phyloP scores from a whole-genome alignment of 202 grass and related monocot species.

The Setaria italica region DNA sequence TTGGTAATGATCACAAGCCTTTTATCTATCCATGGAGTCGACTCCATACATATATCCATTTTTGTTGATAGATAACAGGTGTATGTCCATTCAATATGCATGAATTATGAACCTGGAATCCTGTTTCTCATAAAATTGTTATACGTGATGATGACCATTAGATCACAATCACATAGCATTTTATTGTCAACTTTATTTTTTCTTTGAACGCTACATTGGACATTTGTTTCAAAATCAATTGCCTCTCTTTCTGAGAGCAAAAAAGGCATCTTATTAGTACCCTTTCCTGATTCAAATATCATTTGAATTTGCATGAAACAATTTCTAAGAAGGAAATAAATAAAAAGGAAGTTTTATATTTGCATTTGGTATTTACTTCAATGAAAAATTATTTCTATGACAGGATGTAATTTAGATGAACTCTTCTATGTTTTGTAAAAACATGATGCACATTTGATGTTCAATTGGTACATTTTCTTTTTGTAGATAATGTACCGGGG shows the following conservation, averaged over 20 bases:
- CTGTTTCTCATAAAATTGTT: constrained; percentile 14
- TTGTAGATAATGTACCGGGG: background rate
- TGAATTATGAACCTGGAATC: background rate
- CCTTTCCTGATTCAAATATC: background rate
- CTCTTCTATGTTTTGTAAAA: background rate
- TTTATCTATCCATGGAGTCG: background rate
- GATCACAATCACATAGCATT: too few species aligned
- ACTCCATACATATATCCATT: background rate
- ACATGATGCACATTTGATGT: background rate
- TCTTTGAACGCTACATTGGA: background rate
- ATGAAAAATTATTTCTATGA: background rate
- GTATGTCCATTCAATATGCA: background rate
- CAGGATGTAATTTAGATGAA: background rate
- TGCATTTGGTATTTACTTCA: background rate
- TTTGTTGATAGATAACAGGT: background rate
- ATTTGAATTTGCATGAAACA: background rate
- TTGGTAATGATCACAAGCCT: background rate
- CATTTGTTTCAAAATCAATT: background rate
- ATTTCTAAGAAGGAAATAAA: background rate
- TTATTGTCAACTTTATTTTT: background rate
- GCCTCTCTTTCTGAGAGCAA: background rate
- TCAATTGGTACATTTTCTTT: background rate
- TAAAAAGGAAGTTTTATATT: background rate
- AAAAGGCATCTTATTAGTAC: background rate
- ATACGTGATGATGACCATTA: background rate